Evolutionary conservation across 2,329 filamentous ascomycete genomes (phyloP).

Genomic region (Orbilia oligospora): DNA sequence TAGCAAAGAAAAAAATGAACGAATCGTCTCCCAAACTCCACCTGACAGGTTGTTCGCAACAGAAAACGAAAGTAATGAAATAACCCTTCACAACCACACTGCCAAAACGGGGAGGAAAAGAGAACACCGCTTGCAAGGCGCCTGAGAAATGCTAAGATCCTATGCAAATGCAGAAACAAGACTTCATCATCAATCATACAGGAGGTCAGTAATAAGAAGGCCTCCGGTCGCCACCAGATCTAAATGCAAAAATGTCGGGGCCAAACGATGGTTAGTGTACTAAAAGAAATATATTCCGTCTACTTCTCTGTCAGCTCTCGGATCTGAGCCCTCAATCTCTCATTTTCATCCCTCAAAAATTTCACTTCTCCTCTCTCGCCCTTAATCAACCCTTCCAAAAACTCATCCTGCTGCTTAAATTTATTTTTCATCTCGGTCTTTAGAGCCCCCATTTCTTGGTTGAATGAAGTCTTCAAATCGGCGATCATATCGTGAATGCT

Average conservation of each 20-base stretch:
- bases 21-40: conserved; percentile 20
- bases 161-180: conserved; percentile 19
- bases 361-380: conserved; percentile 45
- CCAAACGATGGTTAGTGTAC: conserved; percentile 1
- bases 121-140: conserved; percentile 4
- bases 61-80: conserved; percentile 8
- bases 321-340: conserved; percentile 53
- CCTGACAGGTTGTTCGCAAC: conserved; percentile 2
- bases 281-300: not conserved
- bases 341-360: conserved; percentile 43
- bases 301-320: conserved; percentile 40
- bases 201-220: not conserved
- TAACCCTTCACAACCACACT: not conserved
- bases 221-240: not conserved
- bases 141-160: conserved; percentile 27
- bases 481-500: conserved; percentile 59
- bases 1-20: conserved; percentile 3
- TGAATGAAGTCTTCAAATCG: conserved; percentile 47
- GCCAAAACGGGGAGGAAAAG: not conserved
- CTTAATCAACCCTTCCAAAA: conserved; percentile 45
- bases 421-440: conserved; percentile 54
- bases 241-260: conserved; percentile 22
- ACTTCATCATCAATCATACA: conserved; percentile 30
- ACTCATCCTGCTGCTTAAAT: conserved; percentile 49
- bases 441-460: conserved; percentile 40